phyloP scores from a whole-genome alignment of 177 flowering plant species.

The Vitis hybrid region DNA sequence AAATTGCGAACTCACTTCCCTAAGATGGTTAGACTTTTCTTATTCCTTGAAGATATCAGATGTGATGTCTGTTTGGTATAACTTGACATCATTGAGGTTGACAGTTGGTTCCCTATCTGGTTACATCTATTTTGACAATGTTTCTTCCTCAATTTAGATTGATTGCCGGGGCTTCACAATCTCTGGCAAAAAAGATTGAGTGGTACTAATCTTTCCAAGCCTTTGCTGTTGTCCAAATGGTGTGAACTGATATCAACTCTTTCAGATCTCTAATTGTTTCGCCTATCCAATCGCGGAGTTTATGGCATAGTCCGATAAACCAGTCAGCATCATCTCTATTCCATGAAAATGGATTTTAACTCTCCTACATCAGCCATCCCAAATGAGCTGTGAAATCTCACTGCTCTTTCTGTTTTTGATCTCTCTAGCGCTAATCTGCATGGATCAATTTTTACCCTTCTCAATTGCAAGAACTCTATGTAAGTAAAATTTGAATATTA shows the following conservation, averaged over 20 bases:
- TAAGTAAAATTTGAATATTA: not conserved
- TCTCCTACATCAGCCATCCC: not conserved
- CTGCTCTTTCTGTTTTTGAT: not conserved
- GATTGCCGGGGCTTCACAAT: too few species aligned
- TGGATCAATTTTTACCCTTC: not conserved
- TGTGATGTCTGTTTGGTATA: too few species aligned
- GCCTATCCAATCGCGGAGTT: not conserved
- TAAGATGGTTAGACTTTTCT: too few species aligned
- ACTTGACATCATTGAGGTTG: too few species aligned
- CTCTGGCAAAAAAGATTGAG: too few species aligned
- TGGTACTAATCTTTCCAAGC: too few species aligned
- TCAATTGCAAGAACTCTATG: not conserved
- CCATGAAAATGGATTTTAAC: not conserved
- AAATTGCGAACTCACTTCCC: too few species aligned
- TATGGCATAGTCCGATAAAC: not conserved
- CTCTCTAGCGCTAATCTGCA: not conserved
- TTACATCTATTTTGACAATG: too few species aligned
- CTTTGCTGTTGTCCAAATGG: too few species aligned
- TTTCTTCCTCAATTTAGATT: too few species aligned
- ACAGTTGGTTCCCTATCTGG: too few species aligned
- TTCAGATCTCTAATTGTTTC: not conserved
- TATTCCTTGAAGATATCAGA: too few species aligned
- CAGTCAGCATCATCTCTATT: not conserved
- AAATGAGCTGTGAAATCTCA: not conserved
- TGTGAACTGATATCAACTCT: not conserved